Conservation (phyloP, 2,329 filamentous ascomycete species). For the Diaporthe ampelina region DNA sequence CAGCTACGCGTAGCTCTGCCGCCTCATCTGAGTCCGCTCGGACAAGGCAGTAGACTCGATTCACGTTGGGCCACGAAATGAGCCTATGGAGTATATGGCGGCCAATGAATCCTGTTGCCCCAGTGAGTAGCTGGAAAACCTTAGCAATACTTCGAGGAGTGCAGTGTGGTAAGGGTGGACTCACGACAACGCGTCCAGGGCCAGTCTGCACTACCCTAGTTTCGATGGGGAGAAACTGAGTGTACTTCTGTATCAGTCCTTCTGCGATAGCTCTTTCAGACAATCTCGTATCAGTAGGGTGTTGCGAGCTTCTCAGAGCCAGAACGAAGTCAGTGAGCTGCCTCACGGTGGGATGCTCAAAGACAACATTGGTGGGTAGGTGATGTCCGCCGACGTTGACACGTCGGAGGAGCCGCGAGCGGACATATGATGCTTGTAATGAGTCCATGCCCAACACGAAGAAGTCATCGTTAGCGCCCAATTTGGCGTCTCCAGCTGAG, state of each 20-base stretch:
- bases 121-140: conserved; percentile 63
- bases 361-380: conserved; percentile 47
- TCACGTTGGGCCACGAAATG: conserved; percentile 68
- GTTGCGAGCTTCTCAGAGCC: conserved; percentile 41
- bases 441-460: conserved; percentile 48
- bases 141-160: not conserved
- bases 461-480: conserved; percentile 44
- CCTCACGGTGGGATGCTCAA: conserved; percentile 47
- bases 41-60: conserved; percentile 63
- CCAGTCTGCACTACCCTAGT: conserved; percentile 41
- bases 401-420: conserved; percentile 45
- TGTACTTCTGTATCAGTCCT: conserved; percentile 54
- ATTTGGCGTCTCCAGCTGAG: conserved; percentile 18
- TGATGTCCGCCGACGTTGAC: conserved; percentile 44
- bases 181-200: conserved; percentile 51
- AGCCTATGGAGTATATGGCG: conserved; percentile 71
- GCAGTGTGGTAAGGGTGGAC: conserved; percentile 18
- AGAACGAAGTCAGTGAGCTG: conserved; percentile 46
- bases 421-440: conserved; percentile 46
- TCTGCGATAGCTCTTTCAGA: conserved; percentile 49
- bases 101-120: conserved; percentile 73
- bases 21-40: conserved; percentile 50
- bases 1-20: conserved; percentile 48
- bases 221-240: conserved; percentile 46
- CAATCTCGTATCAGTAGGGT: conserved; percentile 31